phyloP scores from a whole-genome alignment of 192 early-diverging fungal species.

The Gaertneriomyces sp. region DNA sequence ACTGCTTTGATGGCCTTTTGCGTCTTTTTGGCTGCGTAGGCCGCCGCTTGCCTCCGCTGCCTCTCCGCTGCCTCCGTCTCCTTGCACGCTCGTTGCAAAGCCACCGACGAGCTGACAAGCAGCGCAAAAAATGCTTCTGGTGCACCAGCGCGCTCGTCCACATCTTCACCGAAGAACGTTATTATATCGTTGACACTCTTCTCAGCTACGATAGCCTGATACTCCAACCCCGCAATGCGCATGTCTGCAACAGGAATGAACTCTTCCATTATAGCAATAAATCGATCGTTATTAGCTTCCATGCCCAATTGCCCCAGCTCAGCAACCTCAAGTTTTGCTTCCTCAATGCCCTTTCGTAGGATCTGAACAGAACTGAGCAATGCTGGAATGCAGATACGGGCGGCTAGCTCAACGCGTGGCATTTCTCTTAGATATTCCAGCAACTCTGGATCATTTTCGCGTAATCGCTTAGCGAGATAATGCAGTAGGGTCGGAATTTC shows the following conservation, averaged over 20 bases:
- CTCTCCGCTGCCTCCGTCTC: slow-evolving; percentile 18
- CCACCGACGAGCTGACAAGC: slow-evolving; percentile 64
- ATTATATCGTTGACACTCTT: slow-evolving; percentile 34
- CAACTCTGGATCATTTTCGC: slow-evolving; percentile 33
- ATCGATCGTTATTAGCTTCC: slow-evolving; percentile 19
- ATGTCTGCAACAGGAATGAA: slow-evolving; percentile 29
- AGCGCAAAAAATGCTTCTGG: slow-evolving; percentile 58
- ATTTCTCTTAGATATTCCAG: slow-evolving; percentile 43
- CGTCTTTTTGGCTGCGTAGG: neutral
- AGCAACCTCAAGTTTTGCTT: slow-evolving; percentile 29
- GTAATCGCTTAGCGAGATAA: slow-evolving; percentile 41
- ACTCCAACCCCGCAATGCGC: slow-evolving; percentile 26
- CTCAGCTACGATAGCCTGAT: slow-evolving; percentile 31
- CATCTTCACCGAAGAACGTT: slow-evolving; percentile 46
- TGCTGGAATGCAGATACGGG: slow-evolving; percentile 32
- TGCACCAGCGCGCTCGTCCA: slow-evolving; percentile 18
- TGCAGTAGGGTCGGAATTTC: slow-evolving; percentile 46
- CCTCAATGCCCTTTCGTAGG: slow-evolving; percentile 28
- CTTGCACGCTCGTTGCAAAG: slow-evolving; percentile 10
- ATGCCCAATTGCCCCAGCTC: slow-evolving; percentile 12
- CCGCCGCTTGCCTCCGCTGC: slow-evolving; percentile 11
- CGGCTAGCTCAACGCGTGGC: slow-evolving; percentile 39
- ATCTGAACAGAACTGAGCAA: slow-evolving; percentile 28
- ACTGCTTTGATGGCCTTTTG: neutral
- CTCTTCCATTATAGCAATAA: slow-evolving; percentile 28